Percentiles rank a stretch among this genome's conserved stretches.
Conservation (phyloP, 805 yeast genomes). For the Candida taoyuanica region DNA sequence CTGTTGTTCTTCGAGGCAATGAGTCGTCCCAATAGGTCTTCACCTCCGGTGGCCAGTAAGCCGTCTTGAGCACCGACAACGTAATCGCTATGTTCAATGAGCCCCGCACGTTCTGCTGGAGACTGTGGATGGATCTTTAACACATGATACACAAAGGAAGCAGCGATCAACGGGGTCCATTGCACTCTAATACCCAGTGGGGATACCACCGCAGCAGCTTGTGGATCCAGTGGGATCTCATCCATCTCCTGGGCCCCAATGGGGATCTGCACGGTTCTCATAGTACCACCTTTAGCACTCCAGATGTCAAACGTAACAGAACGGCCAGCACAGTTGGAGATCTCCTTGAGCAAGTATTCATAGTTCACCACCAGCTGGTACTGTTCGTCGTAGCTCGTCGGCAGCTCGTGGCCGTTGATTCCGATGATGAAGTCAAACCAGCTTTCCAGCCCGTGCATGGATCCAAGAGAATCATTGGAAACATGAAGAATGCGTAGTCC, state of each 20-base stretch:
- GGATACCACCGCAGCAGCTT: conserved; percentile 26
- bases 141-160: conserved; percentile 86
- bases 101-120: conserved; percentile 81
- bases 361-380: conserved; percentile 38
- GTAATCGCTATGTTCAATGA: conserved; percentile 82
- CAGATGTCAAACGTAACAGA: conserved; percentile 60
- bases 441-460: conserved; percentile 60
- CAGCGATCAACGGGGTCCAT: conserved; percentile 68
- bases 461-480: conserved; percentile 41
- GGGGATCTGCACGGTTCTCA: conserved; percentile 37
- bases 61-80: conserved; percentile 88
- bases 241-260: conserved; percentile 29
- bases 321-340: conserved; percentile 34
- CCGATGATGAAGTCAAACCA: conserved; percentile 88
- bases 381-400: conserved; percentile 31
- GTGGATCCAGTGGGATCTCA: conserved; percentile 23
- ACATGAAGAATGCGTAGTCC: conserved; percentile 61
- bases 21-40: conserved; percentile 65
- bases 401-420: conserved; percentile 64
- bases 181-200: conserved; percentile 65
- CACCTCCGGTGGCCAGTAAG: conserved; percentile 81
- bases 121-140: conserved; percentile 65
- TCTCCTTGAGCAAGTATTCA: conserved; percentile 39
- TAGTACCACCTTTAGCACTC: conserved; percentile 81
- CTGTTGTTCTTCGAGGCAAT: conserved; percentile 47